Percentiles rank a stretch among this genome's conserved stretches.
Evolutionary conservation across 140 eudicot species (phyloP).

Genomic region (Anethum foeniculum): DNA sequence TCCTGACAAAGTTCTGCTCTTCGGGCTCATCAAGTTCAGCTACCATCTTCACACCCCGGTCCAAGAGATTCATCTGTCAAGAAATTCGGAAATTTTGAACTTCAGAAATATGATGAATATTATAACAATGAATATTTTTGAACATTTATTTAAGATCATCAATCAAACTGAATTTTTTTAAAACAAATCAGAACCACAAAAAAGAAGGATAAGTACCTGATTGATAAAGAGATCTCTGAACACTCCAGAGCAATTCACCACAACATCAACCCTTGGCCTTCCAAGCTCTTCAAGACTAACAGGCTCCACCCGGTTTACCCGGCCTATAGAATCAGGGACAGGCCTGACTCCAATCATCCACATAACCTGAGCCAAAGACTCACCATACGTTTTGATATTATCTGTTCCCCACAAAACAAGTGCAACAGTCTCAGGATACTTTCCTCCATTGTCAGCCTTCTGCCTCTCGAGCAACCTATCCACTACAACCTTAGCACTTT

Average conservation of each 20-base stretch:
- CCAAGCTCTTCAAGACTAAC: constrained; percentile 98
- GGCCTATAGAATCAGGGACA: constrained; percentile 73
- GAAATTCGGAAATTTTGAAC: background rate
- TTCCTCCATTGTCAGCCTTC: constrained; percentile 92
- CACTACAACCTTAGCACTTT: constrained; percentile 89
- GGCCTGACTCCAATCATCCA: constrained; percentile 83
- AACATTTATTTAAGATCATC: background rate
- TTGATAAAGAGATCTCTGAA: constrained; percentile 96
- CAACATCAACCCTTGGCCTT: constrained; percentile 99
- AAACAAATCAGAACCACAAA: background rate
- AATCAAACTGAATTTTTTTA: background rate
- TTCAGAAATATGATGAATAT: background rate
- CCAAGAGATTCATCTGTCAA: constrained; percentile 91
- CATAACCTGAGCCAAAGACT: constrained; percentile 65
- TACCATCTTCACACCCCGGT: constrained; percentile 95
- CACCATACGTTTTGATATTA: constrained; percentile 91
- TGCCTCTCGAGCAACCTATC: constrained; percentile 95
- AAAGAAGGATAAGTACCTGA: constrained; percentile 53
- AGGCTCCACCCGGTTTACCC: constrained; percentile 82
- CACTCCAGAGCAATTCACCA: constrained; percentile 97
- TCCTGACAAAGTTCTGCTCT: constrained; percentile 79
- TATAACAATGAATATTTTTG: background rate
- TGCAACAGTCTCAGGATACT: constrained; percentile 92
- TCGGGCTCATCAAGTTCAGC: constrained; percentile 98
- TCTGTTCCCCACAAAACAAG: constrained; percentile 99